phyloP scores from a whole-genome alignment of 257 asterid species.

The Leonotis leonurus region DNA sequence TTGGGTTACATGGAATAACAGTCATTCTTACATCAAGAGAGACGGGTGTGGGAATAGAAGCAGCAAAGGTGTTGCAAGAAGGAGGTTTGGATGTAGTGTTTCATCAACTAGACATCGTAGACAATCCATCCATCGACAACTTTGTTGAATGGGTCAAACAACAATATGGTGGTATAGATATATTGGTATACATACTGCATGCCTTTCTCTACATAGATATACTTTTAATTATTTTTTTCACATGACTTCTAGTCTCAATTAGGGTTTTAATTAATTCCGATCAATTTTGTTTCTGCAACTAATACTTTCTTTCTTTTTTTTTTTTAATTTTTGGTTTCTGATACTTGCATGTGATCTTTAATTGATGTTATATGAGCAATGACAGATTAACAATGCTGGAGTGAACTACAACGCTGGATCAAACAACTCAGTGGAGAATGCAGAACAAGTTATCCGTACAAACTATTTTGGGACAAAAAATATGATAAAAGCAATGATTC shows the following conservation, averaged over 20 bases:
- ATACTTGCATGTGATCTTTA: background rate
- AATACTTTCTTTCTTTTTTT: too few relatives aligned
- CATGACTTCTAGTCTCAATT: too few relatives aligned
- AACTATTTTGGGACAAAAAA: constrained; percentile 87
- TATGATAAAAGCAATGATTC: constrained; percentile 69
- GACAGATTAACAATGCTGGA: constrained; percentile 96
- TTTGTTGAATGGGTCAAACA: constrained; percentile 58
- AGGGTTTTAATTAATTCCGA: too few relatives aligned
- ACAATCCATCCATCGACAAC: constrained; percentile 51
- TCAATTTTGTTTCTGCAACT: background rate
- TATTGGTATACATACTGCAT: constrained; percentile 49
- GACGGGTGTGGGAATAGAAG: constrained; percentile 68
- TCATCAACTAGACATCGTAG: constrained; percentile 75
- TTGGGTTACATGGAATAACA: constrained; percentile 68
- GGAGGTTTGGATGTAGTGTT: constrained; percentile 65
- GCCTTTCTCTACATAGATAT: background rate
- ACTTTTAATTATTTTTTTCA: too few relatives aligned
- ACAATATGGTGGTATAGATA: constrained; percentile 71
- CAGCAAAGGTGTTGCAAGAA: constrained; percentile 67
- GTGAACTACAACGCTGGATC: constrained; percentile 76
- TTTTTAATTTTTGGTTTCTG: too few relatives aligned
- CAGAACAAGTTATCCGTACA: constrained; percentile 62
- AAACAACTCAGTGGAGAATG: constrained; percentile 64
- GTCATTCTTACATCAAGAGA: constrained; percentile 86
- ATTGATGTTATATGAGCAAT: constrained; percentile 12